Conservation (phyloP, 768 basidiomycete genomes). For the Candolleomyces aberdarensis region DNA sequence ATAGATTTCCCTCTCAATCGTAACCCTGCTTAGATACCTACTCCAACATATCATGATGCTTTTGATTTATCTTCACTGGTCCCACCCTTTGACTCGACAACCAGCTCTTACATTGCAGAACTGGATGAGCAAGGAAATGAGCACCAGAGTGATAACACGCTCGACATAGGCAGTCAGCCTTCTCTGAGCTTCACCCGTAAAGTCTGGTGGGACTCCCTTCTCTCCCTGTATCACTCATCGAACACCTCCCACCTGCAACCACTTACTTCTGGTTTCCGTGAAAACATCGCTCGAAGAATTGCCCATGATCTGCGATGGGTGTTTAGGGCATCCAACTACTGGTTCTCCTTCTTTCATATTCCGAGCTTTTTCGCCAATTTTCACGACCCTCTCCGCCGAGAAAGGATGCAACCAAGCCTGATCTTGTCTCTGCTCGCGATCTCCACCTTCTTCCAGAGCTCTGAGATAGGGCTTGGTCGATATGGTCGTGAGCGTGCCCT, state of each 20-base stretch:
- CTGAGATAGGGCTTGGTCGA: conserved; percentile 51
- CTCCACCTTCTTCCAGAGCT: conserved; percentile 68
- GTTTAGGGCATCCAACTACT: conserved; percentile 63
- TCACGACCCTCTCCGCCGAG: conserved; percentile 50
- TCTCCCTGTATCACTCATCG: conserved; percentile 49
- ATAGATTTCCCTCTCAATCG: not conserved
- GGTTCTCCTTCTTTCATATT: conserved; percentile 73
- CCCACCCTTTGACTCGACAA: conserved; percentile 13
- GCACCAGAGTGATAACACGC: conserved; percentile 14
- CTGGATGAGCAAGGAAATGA: conserved; percentile 27
- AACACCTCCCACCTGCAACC: conserved; percentile 26
- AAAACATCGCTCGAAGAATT: conserved; percentile 41
- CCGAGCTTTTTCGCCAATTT: conserved; percentile 63
- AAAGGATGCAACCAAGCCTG: conserved; percentile 64
- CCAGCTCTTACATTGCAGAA: conserved; percentile 22
- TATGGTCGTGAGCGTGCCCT: conserved; percentile 56
- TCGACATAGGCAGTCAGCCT: conserved; percentile 50
- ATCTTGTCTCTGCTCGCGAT: conserved; percentile 61
- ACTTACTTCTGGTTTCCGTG: conserved; percentile 42
- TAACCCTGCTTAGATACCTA: conserved; percentile 14
- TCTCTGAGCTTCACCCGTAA: conserved; percentile 66
- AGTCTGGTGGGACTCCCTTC: conserved; percentile 77
- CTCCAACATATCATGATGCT: conserved; percentile 13
- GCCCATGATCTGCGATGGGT: conserved; percentile 59
- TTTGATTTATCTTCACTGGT: conserved; percentile 20